Base-by-base conservation (phyloP, 1,284 basidiomycete genomes). In the Apiotrichum montevideense region DNA sequence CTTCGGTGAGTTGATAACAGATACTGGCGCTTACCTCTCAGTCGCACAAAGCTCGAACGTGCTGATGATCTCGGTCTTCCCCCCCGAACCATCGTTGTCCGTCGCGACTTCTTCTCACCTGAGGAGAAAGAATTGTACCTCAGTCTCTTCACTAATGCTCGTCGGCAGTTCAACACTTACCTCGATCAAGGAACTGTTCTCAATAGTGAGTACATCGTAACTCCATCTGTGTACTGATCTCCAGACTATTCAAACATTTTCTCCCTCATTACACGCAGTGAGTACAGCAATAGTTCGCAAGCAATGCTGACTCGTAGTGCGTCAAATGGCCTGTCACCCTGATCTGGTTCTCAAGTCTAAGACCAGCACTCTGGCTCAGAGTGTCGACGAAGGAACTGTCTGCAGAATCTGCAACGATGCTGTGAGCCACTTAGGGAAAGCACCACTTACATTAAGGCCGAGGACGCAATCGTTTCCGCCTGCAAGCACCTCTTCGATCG, bases 21-120 rank as follows among this genome's bases (percentile, higher is more conserved):
- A 2, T 4, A 10, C 32, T 2, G 10, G 1, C 6, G 15, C 45
- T 48, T 3, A 54, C 35, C 48, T 14, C n/a, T 43, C 54, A 65
- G 75, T 8, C 75, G 79, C 37, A 80, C 79, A 37, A 80, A 80
- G 85, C 78, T 98, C 42, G 90, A 99, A 83, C 84, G 90, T 51
- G 95, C 95, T 1, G 96, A 99, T 70, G 96, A 99, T 73, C 84
- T 99, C 50, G 96, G 93, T 5, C 79, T 98, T n/a, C 96, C 96
- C 3, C 96, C 96, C 3, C 84, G 96, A 42, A 94, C 87, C 0
- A 88, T 98, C 45, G 82, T 90, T 53, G 87, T 98, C 59, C 85
- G 92, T 42, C 82, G 86, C 52, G 95, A 98, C 74, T 88, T 87
- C 74, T 98, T 98, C 80, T 96, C 90, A 62, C 89, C 91, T 0